Base-by-base conservation (phyloP, 495 filamentous ascomycete species). In the Extremus antarcticus region DNA sequence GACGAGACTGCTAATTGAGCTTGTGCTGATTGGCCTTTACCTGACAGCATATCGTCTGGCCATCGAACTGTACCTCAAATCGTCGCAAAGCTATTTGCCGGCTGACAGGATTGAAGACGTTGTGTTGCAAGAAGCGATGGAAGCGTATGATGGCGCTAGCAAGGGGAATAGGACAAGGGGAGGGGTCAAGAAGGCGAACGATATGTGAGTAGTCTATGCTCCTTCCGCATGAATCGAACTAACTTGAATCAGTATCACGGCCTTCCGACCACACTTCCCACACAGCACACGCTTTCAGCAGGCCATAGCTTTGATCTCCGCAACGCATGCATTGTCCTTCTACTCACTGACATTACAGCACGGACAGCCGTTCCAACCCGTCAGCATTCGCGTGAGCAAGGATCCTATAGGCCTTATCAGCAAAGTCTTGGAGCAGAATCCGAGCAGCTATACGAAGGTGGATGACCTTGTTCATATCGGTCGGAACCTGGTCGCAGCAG, bases 281-380 rank as follows among this genome's bases (percentile, higher is more conserved):
- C 70, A 74, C 2, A 83, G 83, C 1, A 58, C 67, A 2, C 70
- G 73, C 1, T 71, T 83, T 45, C 77, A 74, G 52, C 75, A 79
- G 56, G 74, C 83, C 43, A 76, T 78, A 24, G 78, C 86, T 35
- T 78, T 98, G 3, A 74, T 96, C n/a, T 73, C 76, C 41, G 89
- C 92, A 17, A 94, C 94, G 0, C 90, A 98, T 66, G 75, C 81
- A 7, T 74, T 97, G 35, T 91, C 89, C 32, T 85, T 86, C 59
- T 97, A 95, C 70, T 86, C 86, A 3, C 76, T 98, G 7, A 90
- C 85, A 0, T 73, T 97, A 8, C 89, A 94, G 61, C 90, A 94
- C 65, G 89, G 89, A 39, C 85, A 94, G 56, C 90, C 90, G 0
- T 95, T 97, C 58, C 86, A 86, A 29, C 92, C 92, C 1, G 88